Percentiles rank a stretch among this genome's conserved stretches.
Conservation (phyloP, 2,329 filamentous ascomycete species). For the Pestalotiopsis sp. region DNA sequence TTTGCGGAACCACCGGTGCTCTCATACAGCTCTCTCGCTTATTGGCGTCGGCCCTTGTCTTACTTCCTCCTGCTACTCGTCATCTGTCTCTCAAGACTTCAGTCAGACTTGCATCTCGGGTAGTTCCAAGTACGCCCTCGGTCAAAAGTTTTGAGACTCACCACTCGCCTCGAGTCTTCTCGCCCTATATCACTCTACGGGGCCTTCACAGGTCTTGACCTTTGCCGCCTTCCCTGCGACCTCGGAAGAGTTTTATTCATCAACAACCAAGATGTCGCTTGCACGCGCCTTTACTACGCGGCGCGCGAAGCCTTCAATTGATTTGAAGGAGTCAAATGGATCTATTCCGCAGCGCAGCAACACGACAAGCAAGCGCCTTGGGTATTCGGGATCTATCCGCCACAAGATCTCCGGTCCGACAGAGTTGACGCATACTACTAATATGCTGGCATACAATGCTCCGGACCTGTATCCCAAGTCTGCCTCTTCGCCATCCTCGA, state of each 20-base stretch:
- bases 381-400: slow-evolving; percentile 51
- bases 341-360: slow-evolving; percentile 50
- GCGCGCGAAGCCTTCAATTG: slow-evolving; percentile 61
- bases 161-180: background rate
- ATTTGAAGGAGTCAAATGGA: slow-evolving; percentile 45
- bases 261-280: slow-evolving; percentile 55
- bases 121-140: background rate
- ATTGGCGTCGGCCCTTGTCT: background rate
- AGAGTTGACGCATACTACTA: slow-evolving; percentile 89
- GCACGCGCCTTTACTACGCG: slow-evolving; percentile 74
- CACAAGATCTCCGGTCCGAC: slow-evolving; percentile 86
- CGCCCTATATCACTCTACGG: background rate
- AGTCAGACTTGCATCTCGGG: background rate
- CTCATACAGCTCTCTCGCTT: background rate
- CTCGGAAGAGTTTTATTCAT: background rate
- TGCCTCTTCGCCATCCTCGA: slow-evolving; percentile 51
- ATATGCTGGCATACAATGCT: slow-evolving; percentile 93
- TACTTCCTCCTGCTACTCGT: slow-evolving; percentile 2
- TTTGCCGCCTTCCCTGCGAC: background rate
- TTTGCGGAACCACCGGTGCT: background rate
- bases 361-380: slow-evolving; percentile 47
- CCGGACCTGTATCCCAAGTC: slow-evolving; percentile 70
- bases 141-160: background rate
- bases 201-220: background rate
- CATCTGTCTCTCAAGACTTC: background rate